Evolutionary conservation across 2,329 filamentous ascomycete genomes (phyloP).

Genomic region (Pyricularia grisea): DNA sequence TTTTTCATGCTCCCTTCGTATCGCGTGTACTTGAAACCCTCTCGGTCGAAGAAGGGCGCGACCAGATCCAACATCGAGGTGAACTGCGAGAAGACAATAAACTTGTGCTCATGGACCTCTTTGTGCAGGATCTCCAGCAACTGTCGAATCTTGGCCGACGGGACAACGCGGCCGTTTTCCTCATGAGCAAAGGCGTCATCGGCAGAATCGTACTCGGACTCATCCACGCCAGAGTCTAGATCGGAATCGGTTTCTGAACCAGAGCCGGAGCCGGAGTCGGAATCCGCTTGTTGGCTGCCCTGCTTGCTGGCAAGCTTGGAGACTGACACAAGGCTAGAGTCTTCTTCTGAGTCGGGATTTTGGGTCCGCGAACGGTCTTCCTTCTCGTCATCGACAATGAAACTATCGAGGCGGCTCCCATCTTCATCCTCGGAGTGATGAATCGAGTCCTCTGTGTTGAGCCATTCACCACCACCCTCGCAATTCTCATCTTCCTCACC

Average conservation of each 20-base stretch:
- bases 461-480: slow-evolving; percentile 74
- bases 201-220: slow-evolving; percentile 1
- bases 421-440: slow-evolving; percentile 45
- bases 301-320: slow-evolving; percentile 18
- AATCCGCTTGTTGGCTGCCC: slow-evolving; percentile 10
- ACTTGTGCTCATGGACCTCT: slow-evolving; percentile 79
- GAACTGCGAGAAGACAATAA: slow-evolving; percentile 98
- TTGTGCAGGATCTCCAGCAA: slow-evolving; percentile 70
- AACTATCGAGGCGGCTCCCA: slow-evolving; percentile 44
- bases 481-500: slow-evolving; percentile 79
- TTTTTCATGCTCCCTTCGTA: slow-evolving; percentile 97
- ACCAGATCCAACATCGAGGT: slow-evolving; percentile 97
- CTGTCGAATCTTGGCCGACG: slow-evolving; percentile 87
- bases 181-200: neutral
- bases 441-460: slow-evolving; percentile 61
- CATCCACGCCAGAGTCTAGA: neutral
- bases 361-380: slow-evolving; percentile 16
- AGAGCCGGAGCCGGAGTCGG: slow-evolving; percentile 24
- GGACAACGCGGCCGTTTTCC: slow-evolving; percentile 35
- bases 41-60: slow-evolving; percentile 75
- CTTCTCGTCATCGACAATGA: slow-evolving; percentile 43
- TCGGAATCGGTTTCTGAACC: slow-evolving; percentile 24
- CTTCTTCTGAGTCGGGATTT: slow-evolving; percentile 19
- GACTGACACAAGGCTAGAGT: slow-evolving; percentile 24
- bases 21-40: slow-evolving; percentile 69